Percentiles rank a stretch among this genome's conserved stretches.
These are phyloP conservation scores for Garcia nutans DNA, from an alignment of 345 rosid species.

Conservation along the genomic window DNA sequence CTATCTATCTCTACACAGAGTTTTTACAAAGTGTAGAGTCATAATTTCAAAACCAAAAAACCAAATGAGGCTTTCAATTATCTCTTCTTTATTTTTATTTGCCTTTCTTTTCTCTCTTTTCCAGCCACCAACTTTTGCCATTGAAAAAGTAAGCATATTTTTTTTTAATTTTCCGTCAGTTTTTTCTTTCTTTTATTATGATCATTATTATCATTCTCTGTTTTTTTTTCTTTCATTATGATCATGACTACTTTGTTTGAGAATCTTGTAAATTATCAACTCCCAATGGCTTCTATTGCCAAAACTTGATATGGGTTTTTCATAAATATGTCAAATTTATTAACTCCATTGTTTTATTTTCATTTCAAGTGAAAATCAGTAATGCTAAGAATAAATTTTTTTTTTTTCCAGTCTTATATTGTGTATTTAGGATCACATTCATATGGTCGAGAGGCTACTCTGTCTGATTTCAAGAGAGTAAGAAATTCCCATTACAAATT, in stretches of 20 bases:
- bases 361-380: no score
- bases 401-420: constrained; percentile 15
- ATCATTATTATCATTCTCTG: no score
- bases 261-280: not conserved
- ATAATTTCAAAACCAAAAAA: not conserved
- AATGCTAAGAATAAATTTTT: not conserved
- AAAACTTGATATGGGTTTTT: not conserved
- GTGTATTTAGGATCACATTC: constrained; percentile 30
- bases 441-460: not conserved
- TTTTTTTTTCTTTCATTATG: not conserved
- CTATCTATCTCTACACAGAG: not conserved
- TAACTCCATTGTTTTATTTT: not conserved
- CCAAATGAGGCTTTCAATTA: constrained; percentile 34
- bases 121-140: constrained; percentile 35
- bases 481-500: constrained; percentile 6
- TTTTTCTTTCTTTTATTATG: not conserved
- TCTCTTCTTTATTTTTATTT: constrained; percentile 20
- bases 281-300: not conserved
- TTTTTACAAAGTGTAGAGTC: no score
- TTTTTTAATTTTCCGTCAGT: not conserved
- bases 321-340: not conserved
- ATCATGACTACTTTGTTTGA: not conserved
- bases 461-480: not conserved
- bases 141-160: constrained; percentile 39
- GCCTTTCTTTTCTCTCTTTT: constrained; percentile 29